Conservation (phyloP, 768 basidiomycete species). For the Hygrocybe coccinea region DNA sequence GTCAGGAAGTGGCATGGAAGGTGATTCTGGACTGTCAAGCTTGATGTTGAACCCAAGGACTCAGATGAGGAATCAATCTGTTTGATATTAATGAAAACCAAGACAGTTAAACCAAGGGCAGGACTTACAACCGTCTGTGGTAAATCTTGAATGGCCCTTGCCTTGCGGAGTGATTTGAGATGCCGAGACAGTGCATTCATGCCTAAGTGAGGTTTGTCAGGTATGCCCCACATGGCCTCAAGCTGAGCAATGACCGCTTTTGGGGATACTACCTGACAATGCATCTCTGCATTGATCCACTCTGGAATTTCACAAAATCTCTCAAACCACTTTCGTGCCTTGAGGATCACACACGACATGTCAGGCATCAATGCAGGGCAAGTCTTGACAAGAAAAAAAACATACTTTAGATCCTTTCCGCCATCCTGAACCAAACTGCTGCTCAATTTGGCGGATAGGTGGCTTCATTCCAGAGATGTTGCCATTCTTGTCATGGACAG, state of each 20-base stretch:
- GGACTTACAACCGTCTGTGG: not conserved
- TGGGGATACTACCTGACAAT: not conserved
- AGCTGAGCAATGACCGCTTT: not conserved
- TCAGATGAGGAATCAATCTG: too few species aligned
- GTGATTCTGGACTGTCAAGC: not conserved
- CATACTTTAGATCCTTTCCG: not conserved
- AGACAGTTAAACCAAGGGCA: too few species aligned
- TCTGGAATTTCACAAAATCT: conserved; percentile 10
- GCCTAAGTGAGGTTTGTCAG: not conserved
- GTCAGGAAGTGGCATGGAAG: not conserved
- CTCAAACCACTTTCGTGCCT: conserved; percentile 8
- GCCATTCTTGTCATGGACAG: too few species aligned
- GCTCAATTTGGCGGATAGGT: conserved; percentile 3
- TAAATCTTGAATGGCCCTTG: not conserved
- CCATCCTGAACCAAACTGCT: conserved; percentile 8
- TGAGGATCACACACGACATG: not conserved
- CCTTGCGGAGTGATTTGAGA: too few species aligned
- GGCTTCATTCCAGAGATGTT: too few species aligned
- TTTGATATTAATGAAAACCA: too few species aligned
- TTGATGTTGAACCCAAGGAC: not conserved
- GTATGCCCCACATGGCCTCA: not conserved
- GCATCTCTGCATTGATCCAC: conserved; percentile 4
- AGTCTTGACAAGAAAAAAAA: not conserved
- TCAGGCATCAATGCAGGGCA: not conserved
- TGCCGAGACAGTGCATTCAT: not conserved